Percentiles rank a stretch among this genome's conserved stretches.
Conservation (phyloP, 495 filamentous ascomycete genomes). For the Penicillium maclennaniae region DNA sequence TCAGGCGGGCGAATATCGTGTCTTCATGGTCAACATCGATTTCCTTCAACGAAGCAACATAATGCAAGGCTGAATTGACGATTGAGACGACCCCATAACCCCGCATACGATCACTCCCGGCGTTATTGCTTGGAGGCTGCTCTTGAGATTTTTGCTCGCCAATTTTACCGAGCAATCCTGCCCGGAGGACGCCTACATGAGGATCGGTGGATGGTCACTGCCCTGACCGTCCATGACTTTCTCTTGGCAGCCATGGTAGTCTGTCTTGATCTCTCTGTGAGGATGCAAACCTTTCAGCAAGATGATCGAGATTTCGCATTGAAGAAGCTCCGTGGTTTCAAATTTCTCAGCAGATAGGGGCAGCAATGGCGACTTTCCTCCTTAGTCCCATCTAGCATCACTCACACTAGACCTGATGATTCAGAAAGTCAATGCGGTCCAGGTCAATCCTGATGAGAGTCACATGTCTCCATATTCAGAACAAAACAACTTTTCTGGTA, state of each 20-base stretch:
- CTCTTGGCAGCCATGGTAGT: constrained; percentile 50
- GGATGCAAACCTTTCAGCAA: constrained; percentile 9
- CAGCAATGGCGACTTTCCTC: constrained; percentile 1
- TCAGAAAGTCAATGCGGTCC: constrained; percentile 13
- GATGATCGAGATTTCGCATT: background rate
- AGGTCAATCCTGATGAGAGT: background rate
- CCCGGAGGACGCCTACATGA: constrained; percentile 40
- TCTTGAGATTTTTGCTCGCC: constrained; percentile 34
- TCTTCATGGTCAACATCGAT: constrained; percentile 5
- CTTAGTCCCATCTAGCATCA: constrained; percentile 16
- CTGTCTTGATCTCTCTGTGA: constrained; percentile 41
- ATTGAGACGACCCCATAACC: constrained; percentile 21
- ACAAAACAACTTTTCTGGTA: background rate
- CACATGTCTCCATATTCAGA: too few species aligned
- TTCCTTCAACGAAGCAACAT: constrained; percentile 17
- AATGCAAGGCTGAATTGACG: constrained; percentile 25
- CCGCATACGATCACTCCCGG: constrained; percentile 30
- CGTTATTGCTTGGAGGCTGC: constrained; percentile 41
- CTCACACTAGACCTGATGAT: constrained; percentile 22
- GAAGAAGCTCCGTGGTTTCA: constrained; percentile 24
- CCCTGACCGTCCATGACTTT: constrained; percentile 44
- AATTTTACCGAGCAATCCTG: constrained; percentile 32
- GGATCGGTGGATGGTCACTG: constrained; percentile 46
- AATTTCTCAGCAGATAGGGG: constrained; percentile 34
- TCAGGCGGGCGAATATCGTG: constrained; percentile 23